Conservation (phyloP, 305 asterid species). For the Salvia sclarea region DNA sequence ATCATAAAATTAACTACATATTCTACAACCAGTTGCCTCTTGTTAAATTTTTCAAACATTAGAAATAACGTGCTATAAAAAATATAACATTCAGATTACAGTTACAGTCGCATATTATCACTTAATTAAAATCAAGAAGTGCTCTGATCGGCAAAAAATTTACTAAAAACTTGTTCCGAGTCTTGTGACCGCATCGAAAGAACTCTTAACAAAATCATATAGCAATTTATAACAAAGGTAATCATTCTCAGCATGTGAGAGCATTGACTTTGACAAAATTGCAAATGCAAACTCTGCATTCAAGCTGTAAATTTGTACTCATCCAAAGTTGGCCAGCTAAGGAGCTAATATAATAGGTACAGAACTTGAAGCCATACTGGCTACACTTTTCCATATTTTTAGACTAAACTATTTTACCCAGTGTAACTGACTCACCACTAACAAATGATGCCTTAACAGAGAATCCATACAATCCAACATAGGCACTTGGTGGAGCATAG, state of each 20-base stretch:
- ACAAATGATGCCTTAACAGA: conserved; percentile 76
- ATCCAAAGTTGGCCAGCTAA: background rate
- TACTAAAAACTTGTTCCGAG: background rate
- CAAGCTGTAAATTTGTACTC: background rate
- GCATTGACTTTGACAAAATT: too few species aligned
- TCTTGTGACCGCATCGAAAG: background rate
- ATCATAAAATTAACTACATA: background rate
- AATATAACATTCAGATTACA: background rate
- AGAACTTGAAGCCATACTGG: background rate
- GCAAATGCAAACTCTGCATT: too few species aligned
- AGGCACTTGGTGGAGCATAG: conserved; percentile 91
- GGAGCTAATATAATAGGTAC: conserved; percentile 2
- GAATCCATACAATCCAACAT: conserved; percentile 74
- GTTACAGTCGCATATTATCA: background rate
- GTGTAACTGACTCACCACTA: conserved; percentile 59
- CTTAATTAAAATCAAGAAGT: background rate
- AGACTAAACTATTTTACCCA: background rate
- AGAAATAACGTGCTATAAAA: background rate
- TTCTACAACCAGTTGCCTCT: background rate
- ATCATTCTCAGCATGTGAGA: too few species aligned
- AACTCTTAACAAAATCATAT: too few species aligned
- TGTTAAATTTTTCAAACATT: background rate
- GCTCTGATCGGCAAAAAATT: background rate
- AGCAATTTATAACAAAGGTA: too few species aligned
- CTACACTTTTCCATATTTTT: too few species aligned